Base-by-base conservation (phyloP, 1,139 yeast genomes). In the Kurtzmaniella quercitrusa region DNA sequence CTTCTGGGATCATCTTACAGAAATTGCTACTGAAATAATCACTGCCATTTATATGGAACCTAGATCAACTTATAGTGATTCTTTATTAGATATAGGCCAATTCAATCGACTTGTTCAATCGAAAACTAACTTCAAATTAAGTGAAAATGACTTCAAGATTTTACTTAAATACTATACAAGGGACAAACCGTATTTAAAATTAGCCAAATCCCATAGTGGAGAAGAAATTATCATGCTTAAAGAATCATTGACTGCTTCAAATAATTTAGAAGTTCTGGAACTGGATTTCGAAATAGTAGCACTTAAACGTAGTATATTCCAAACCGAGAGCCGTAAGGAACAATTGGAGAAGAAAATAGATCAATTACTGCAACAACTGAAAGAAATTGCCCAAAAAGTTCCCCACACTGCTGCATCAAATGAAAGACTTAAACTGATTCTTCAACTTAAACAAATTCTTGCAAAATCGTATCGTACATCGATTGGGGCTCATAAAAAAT, bases 261-360 rank as follows among this genome's bases (percentile, higher is more conserved):
- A 37, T 7, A 43, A 47, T 1, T 17, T 40, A 2, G 44, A 40
- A 1, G 50, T 70, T 1, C 49, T 60, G 1, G 62, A 58, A 2
- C 64, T 63, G 31, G 77, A 72, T 41, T 55, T 63, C 7, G 58
- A 59, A 4, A 58, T 70, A 3, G 57, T 55, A 29, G 55, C 56
- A 17, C 48, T 61, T 38, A 63, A 58, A 48, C 48, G 58, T 25
- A 57, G 53, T 33, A 55, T 59, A n/a, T 44, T 42, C 29, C 56
- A 50, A 10, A 51, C 68, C 2, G 45, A 47, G 0, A 52, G 47
- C 9, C 55, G 67, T 37, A 56, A 55, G 34, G 39, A 37, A 1
- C 45, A 51, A 5, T 48, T 68, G 16, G 62, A 61, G 29, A 31
- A 25, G 11, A 62, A 63, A 41, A 52, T 70, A 4, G 47, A 50